A percentile compares a stretch with the other conserved stretches of the same genome.
Conservation (phyloP, 352 stramenopile genomes). For the Phytophthora podocarpi region DNA sequence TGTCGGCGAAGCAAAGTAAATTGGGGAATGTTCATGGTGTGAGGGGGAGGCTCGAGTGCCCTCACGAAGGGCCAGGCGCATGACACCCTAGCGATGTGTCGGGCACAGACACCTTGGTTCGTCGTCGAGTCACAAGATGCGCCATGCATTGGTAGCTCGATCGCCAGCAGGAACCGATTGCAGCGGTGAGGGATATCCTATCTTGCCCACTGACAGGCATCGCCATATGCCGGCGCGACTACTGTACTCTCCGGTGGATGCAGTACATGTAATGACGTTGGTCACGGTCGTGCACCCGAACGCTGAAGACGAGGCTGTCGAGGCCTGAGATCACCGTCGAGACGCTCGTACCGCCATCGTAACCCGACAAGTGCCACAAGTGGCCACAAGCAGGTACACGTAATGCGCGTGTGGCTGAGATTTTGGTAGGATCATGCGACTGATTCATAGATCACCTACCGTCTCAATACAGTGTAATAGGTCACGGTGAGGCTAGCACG, state of each 20-base stretch:
- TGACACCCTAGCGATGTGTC: conserved; percentile 17
- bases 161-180: not conserved
- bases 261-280: conserved; percentile 9
- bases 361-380: too few relatives aligned
- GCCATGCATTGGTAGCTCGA: conserved; percentile 3
- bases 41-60: too few relatives aligned
- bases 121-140: conserved; percentile 22
- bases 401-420: not conserved
- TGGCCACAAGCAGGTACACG: too few relatives aligned
- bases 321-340: conserved; percentile 6
- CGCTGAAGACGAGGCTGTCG: not conserved
- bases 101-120: conserved; percentile 19
- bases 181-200: conserved; percentile 13
- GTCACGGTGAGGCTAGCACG: too few relatives aligned
- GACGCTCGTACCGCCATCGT: not conserved
- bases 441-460: too few relatives aligned
- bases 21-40: conserved; percentile 35
- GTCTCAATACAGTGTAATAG: too few relatives aligned
- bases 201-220: conserved; percentile 4
- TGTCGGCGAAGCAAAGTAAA: conserved; percentile 30
- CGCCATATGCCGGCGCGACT: conserved; percentile 8
- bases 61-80: not conserved
- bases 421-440: too few relatives aligned
- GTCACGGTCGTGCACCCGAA: conserved; percentile 13
- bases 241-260: too few relatives aligned